phyloP scores from a whole-genome alignment of 2,329 filamentous ascomycete genomes.

The Ophiocordyceps camponoti-leonardi region DNA sequence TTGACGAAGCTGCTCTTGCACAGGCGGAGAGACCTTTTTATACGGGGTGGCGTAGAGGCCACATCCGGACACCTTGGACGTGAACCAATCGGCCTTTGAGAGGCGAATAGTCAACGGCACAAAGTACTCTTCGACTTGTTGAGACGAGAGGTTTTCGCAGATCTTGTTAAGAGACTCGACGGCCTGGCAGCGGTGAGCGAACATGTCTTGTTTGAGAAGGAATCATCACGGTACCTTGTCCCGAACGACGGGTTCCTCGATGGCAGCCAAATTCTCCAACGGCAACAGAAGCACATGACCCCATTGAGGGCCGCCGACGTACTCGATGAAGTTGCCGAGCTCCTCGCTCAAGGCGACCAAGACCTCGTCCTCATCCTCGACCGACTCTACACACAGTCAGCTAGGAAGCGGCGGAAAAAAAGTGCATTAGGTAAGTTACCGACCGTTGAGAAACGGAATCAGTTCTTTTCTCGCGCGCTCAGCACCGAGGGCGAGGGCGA shows the following conservation, averaged over 20 bases:
- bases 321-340: slow-evolving; percentile 91
- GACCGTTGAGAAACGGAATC: slow-evolving; percentile 97
- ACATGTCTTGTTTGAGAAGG: slow-evolving; percentile 1
- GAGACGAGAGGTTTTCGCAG: slow-evolving; percentile 74
- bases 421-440: slow-evolving; percentile 16
- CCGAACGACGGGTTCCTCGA: slow-evolving; percentile 92
- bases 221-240: slow-evolving; percentile 58
- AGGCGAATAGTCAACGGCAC: slow-evolving; percentile 90
- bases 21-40: slow-evolving; percentile 69
- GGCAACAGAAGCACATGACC: slow-evolving; percentile 94
- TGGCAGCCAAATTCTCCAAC: slow-evolving; percentile 92
- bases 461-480: slow-evolving; percentile 97
- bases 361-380: slow-evolving; percentile 98
- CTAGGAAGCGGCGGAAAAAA: slow-evolving; percentile 1
- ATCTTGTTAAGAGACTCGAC: slow-evolving; percentile 99
- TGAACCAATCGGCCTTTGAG: slow-evolving; percentile 99
- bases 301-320: slow-evolving; percentile 85
- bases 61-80: slow-evolving; percentile 94
- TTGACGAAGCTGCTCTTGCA: slow-evolving; percentile 80
- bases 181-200: slow-evolving; percentile 38
- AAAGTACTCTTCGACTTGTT: slow-evolving; percentile 94
- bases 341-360: slow-evolving; percentile 94
- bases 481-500: slow-evolving; percentile 85
- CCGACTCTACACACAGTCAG: slow-evolving; percentile 52
- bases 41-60: slow-evolving; percentile 91